A percentile compares a stretch with the other conserved stretches of the same genome.
These are phyloP conservation scores for Kazachstania africana DNA, from an alignment of 805 yeast species.

Conservation along the genomic window DNA sequence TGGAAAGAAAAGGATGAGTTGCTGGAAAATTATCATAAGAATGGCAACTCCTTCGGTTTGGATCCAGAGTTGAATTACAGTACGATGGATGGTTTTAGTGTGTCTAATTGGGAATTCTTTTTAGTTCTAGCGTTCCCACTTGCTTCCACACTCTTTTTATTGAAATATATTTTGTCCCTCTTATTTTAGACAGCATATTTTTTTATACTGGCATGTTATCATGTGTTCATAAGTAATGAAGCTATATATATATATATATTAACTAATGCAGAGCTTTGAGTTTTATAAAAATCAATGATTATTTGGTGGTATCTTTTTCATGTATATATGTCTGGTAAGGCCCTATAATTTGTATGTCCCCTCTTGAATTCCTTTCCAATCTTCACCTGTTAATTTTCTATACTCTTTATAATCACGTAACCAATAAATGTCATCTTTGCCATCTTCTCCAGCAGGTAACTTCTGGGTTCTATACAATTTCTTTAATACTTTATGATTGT, in stretches of 20 bases:
- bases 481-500: slow-evolving; percentile 75
- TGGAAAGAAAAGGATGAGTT: slow-evolving; percentile 75
- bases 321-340: too few relatives aligned
- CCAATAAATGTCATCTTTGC: slow-evolving; percentile 60
- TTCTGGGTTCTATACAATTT: slow-evolving; percentile 54
- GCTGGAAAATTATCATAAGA: slow-evolving; percentile 47
- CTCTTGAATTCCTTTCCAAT: slow-evolving; percentile 37
- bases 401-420: slow-evolving; percentile 42
- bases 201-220: too few relatives aligned
- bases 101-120: slow-evolving; percentile 10
- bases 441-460: slow-evolving; percentile 54
- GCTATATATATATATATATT: too few relatives aligned
- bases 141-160: slow-evolving; percentile 3
- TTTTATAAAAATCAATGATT: too few relatives aligned
- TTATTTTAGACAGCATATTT: background rate
- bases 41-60: slow-evolving; percentile 36
- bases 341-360: slow-evolving; percentile 18
- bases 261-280: too few relatives aligned
- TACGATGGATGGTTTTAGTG: slow-evolving; percentile 15
- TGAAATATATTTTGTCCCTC: slow-evolving; percentile 1
- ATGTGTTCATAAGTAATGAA: too few relatives aligned
- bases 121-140: slow-evolving; percentile 13
- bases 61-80: slow-evolving; percentile 10
- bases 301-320: too few relatives aligned
- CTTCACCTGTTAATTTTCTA: slow-evolving; percentile 40